Conservation (phyloP, 176 grass and related monocot species). For the Phoenix dactylifera region DNA sequence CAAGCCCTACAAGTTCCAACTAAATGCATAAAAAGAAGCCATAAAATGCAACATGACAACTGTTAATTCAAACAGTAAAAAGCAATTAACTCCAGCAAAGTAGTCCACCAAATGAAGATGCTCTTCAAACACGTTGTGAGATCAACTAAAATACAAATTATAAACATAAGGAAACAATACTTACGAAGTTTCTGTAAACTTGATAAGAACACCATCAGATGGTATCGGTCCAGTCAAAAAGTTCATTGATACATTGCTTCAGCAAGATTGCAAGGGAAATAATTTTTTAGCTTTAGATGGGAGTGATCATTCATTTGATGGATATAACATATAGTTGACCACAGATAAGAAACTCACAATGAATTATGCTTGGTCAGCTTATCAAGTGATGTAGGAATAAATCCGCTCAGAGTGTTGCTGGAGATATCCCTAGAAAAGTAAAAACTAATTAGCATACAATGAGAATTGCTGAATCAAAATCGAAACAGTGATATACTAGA, state of each 20-base stretch:
- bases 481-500: too few relatives aligned
- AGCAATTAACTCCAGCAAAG: too few relatives aligned
- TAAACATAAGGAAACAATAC: conserved; percentile 28
- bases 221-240: conserved; percentile 88
- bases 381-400: conserved; percentile 71
- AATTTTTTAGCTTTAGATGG: neutral
- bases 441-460: conserved; percentile 12
- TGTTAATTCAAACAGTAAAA: too few relatives aligned
- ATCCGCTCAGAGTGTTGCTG: conserved; percentile 92
- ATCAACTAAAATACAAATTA: neutral
- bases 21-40: too few relatives aligned
- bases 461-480: neutral
- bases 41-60: too few relatives aligned
- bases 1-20: too few relatives aligned
- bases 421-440: conserved; percentile 61
- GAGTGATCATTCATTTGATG: too few relatives aligned
- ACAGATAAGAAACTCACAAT: conserved; percentile 54
- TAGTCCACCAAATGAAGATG: conserved; percentile 4
- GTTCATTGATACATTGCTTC: conserved; percentile 99
- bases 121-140: neutral
- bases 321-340: too few relatives aligned
- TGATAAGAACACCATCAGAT: conserved; percentile 45
- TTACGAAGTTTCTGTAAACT: conserved; percentile 91
- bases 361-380: conserved; percentile 66
- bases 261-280: conserved; percentile 1